A percentile compares a stretch with the other conserved stretches of the same genome.
These are phyloP conservation scores for Panaeolus cyanescens DNA, from an alignment of 768 basidiomycete species.

Conservation along the genomic window DNA sequence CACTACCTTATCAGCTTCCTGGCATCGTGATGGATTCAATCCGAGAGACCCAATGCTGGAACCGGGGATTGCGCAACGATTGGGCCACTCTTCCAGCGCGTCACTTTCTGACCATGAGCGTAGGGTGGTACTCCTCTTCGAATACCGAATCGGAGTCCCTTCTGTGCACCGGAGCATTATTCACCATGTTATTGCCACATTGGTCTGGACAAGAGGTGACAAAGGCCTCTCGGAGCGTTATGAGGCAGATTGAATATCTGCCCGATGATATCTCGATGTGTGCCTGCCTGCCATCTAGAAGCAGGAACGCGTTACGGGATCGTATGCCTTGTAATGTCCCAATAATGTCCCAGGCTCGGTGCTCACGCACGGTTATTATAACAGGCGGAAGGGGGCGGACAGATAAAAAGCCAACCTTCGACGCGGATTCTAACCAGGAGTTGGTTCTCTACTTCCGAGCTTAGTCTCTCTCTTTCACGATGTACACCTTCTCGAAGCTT, in stretches of 20 bases:
- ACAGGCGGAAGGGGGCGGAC: slow-evolving; percentile 7
- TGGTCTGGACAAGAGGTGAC: slow-evolving; percentile 5
- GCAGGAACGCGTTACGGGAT: slow-evolving; percentile 16
- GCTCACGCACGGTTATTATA: slow-evolving; percentile 9
- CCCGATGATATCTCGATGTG: slow-evolving; percentile 22
- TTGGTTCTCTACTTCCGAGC: slow-evolving; percentile 14
- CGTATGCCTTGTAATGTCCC: too few relatives aligned
- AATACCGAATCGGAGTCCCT: not conserved
- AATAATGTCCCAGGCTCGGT: slow-evolving; percentile 20
- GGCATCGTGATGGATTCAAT: not conserved
- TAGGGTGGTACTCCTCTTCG: not conserved
- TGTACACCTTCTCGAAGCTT: slow-evolving; percentile 12
- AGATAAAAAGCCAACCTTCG: slow-evolving; percentile 22
- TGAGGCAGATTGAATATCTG: slow-evolving; percentile 17
- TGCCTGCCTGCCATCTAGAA: slow-evolving; percentile 28
- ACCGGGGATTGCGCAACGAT: not conserved
- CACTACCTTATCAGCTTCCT: not conserved
- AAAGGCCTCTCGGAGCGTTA: slow-evolving; percentile 15
- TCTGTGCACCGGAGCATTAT: not conserved
- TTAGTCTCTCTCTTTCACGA: slow-evolving; percentile 6
- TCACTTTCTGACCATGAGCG: not conserved
- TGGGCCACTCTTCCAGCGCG: not conserved
- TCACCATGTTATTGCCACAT: not conserved
- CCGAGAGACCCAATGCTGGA: not conserved
- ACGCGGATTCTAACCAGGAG: slow-evolving; percentile 13